Evolutionary conservation across 495 filamentous ascomycete species (phyloP), one percentile per base, ranked within the genome.

Genomic region (Penicillium goetzii): DNA sequence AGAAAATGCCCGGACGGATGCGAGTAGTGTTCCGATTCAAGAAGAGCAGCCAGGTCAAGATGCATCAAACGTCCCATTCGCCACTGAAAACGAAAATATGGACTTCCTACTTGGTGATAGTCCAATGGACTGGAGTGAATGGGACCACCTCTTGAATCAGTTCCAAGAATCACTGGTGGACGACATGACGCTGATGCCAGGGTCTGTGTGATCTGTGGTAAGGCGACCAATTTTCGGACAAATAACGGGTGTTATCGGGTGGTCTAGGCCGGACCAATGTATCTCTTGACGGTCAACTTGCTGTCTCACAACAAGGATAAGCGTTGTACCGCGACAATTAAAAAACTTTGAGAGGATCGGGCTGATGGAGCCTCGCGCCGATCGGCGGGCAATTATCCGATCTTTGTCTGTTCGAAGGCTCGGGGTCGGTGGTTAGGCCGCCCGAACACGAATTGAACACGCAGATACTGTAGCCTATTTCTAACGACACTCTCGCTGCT

Each of bases 91-190:
- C 8, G 61, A 56, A 17, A 47, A 63, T 28, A 38, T 69, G 12
- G 63, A 71, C 8, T 66, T 69, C 32, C 12, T 67, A 1, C 45
- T 68, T 21, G 53, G 50, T 11, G 65, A 71, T 21, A 73, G 72
- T 33, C 69, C 72, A 2, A 62, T 74, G 64, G 66, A 76, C 55
- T 79, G 76, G 76, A 61, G 60, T 49, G 67, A 78, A 45, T 76
- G 76, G 75, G 74, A 76, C 45, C 63, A 70, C 25, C 64, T 79
- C 5, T 57, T 77, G 30, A 72, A 68, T 40, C 65, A 75, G 17
- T 77, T 76, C 26, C 69, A 72, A 23, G 63, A 56, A 53, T 68
- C 68, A 4, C 40, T 71, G n/a, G 19, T 64, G 34, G 68, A 73
- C 49, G 70, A 71, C 53, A 60, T 60, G 26, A 61, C 36, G 11